Evolutionary conservation across 176 grass and related monocot genomes (phyloP).

Genomic region (sorghum (Sorghum bicolor)): Sorghum_bicolor_NCBIv3 NC_012877.2:13878001-13878500

Average conservation of each 20-base stretch:
- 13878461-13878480: not conserved
- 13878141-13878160: slow-evolving; percentile 34
- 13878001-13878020: slow-evolving; percentile 44
- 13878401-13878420: not conserved
- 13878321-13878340: slow-evolving; percentile 39
- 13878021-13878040: slow-evolving; percentile 45
- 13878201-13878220: slow-evolving; percentile 52
- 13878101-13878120: slow-evolving; percentile 64
- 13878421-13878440: not conserved
- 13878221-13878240: slow-evolving; percentile 75
- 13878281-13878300: slow-evolving; percentile 33
- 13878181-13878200: slow-evolving; percentile 37
- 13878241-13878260: slow-evolving; percentile 61
- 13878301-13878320: slow-evolving; percentile 36
- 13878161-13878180: slow-evolving; percentile 51
- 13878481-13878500: not conserved
- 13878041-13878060: slow-evolving; percentile 57
- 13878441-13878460: not conserved
- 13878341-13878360: slow-evolving; percentile 5
- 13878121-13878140: slow-evolving; percentile 56
- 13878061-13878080: slow-evolving; percentile 70
- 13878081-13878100: slow-evolving; percentile 45
- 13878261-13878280: slow-evolving; percentile 49
- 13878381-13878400: slow-evolving; percentile 10
- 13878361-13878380: slow-evolving; percentile 22